These are phyloP conservation scores for Aspergillus clavatus DNA, from an alignment of 2,329 filamentous ascomycete genomes.

Conservation along the genomic window DNA sequence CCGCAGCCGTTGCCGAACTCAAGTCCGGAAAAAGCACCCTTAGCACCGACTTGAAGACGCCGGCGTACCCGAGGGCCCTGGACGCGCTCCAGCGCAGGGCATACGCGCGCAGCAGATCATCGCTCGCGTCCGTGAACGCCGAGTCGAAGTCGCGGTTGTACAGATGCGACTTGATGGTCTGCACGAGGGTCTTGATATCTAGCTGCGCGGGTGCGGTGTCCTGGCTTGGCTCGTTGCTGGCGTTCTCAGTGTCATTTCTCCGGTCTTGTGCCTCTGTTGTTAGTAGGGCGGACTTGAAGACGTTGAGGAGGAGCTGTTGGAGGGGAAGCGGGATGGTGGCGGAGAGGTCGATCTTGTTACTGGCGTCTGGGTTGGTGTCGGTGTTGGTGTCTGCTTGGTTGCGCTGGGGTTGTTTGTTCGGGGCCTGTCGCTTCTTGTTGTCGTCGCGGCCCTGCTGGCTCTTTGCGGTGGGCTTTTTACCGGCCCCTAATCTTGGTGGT, in stretches of 20 bases:
- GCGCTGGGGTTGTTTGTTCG: too few relatives aligned
- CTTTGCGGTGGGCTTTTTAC: constrained; percentile 3
- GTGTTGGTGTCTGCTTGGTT: too few relatives aligned
- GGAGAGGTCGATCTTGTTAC: constrained; percentile 19
- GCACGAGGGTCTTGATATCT: constrained; percentile 54
- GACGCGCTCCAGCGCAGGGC: constrained; percentile 87
- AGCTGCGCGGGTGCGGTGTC: constrained; percentile 8
- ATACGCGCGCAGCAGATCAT: constrained; percentile 73
- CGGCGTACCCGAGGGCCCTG: constrained; percentile 74
- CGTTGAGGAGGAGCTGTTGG: constrained; percentile 67
- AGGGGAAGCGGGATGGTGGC: constrained; percentile 46
- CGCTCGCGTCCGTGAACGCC: constrained; percentile 63
- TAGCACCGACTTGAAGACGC: constrained; percentile 46
- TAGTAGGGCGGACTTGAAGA: constrained; percentile 65
- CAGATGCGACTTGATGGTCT: constrained; percentile 78
- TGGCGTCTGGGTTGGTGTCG: too few relatives aligned
- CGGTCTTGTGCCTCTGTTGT: constrained; percentile 23
- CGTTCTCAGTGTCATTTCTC: background rate
- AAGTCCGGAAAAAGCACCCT: constrained; percentile 12
- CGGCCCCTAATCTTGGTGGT: constrained; percentile 4
- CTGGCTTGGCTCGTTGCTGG: constrained; percentile 1
- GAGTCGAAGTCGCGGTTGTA: constrained; percentile 77
- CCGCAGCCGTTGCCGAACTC: constrained; percentile 1
- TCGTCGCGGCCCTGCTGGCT: constrained; percentile 1
- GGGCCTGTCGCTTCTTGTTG: constrained; percentile 9